A percentile compares a stretch with the other conserved stretches of the same genome.
These are phyloP conservation scores for Phytophthora meadii DNA, from an alignment of 352 stramenopile genomes.

Conservation along the genomic window DNA sequence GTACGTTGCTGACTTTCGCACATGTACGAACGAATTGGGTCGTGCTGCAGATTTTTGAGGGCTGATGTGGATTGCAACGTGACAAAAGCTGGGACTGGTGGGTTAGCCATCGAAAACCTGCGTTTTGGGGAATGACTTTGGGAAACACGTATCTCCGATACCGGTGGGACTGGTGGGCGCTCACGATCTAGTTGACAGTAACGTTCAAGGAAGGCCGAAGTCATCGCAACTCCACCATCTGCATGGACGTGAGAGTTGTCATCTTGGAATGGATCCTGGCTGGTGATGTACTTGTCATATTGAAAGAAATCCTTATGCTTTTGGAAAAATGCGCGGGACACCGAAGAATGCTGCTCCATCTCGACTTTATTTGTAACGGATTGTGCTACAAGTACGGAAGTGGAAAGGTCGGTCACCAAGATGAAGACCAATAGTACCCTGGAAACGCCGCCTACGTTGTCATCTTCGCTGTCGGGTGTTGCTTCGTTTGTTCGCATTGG, in stretches of 20 bases:
- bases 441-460: conserved; percentile 26
- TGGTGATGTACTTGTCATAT: conserved; percentile 62
- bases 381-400: conserved; percentile 6
- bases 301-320: conserved; percentile 71
- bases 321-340: conserved; percentile 55
- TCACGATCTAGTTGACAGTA: conserved; percentile 54
- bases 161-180: neutral
- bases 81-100: conserved; percentile 15
- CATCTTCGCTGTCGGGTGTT: conserved; percentile 28
- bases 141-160: conserved; percentile 18
- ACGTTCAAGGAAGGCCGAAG: conserved; percentile 50
- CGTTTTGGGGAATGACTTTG: conserved; percentile 11
- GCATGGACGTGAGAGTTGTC: conserved; percentile 6
- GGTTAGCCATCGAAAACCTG: conserved; percentile 5
- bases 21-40: neutral
- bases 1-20: conserved; percentile 1
- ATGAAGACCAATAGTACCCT: conserved; percentile 33
- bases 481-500: conserved; percentile 62
- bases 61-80: conserved; percentile 23
- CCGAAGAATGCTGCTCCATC: conserved; percentile 23
- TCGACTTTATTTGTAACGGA: neutral
- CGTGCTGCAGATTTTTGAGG: conserved; percentile 5
- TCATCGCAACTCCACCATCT: conserved; percentile 7
- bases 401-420: conserved; percentile 17
- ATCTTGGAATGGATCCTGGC: conserved; percentile 23